Base-by-base conservation (phyloP, 2,329 filamentous ascomycete species). In the Trichoderma oligosporum region DNA sequence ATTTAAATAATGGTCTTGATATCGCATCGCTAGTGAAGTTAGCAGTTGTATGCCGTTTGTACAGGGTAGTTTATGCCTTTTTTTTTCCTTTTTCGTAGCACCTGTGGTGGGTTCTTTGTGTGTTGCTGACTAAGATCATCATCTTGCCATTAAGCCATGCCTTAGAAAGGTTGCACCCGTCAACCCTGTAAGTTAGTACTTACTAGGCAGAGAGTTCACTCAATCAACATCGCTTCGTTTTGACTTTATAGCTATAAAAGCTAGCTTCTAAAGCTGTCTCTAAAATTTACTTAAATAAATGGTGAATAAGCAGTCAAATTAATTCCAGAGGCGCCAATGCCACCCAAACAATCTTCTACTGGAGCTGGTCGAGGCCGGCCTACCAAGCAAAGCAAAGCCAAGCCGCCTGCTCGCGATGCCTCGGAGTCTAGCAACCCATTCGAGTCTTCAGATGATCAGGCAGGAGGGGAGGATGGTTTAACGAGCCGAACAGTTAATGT, bases 301-400 rank as follows among this genome's bases (percentile, higher is more conserved):
- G 11, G n/a, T 11, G 29, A 29, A 39, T 11, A 6, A 27, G 49
- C 20, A 44, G 44, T 27, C 42, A 6, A 31, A 12, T 6, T 18
- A 9, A 38, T 41, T 20, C 4, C 33, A 24, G 33, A 14, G 6
- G 20, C 14, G 18, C 27, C 51, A 33, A 80, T 79, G 76, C 73
- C 78, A 27, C 73, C 77, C 1, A 78, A 76, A 45, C 66, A 71
- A 59, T 64, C 75, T 0, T 62, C 75, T 0, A 62, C 72, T 4
- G 64, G 67, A 6, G 61, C 68, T 7, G 62, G 67, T 9, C 75
- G 75, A 35, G 74, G 73, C 24, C 72, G 73, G 6, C 65, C 72
- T 54, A 64, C 72, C 58, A 63, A 68, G 56, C 66, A 62, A 2
- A 62, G 63, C 59, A 67, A 61, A 39, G 62, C 55, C 48, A 66